A percentile compares a stretch with the other conserved stretches of the same genome.
Evolutionary conservation across 2,329 filamentous ascomycete species (phyloP).

Genomic region (Tolypocladium tropicale): DNA sequence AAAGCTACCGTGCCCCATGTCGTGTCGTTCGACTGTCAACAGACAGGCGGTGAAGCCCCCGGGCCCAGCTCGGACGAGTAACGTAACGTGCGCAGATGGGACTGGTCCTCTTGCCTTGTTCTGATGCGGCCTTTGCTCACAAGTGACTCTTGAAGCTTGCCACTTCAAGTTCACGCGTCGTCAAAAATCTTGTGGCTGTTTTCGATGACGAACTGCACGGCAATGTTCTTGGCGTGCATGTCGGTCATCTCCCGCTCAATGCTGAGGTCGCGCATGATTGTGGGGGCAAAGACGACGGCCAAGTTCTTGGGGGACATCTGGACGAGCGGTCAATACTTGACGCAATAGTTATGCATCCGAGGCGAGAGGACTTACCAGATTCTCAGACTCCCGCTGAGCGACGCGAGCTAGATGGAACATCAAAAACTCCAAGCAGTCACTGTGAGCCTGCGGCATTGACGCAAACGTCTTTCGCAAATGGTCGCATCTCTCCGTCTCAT

Average conservation of each 20-base stretch:
- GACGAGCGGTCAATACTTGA: constrained; percentile 7
- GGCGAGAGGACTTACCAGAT: constrained; percentile 50
- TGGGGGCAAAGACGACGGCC: constrained; percentile 94
- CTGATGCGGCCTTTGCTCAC: background rate
- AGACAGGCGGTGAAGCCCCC: background rate
- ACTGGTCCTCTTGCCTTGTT: background rate
- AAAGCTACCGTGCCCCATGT: background rate
- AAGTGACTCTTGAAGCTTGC: background rate
- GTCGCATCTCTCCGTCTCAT: constrained; percentile 56
- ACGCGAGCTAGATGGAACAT: constrained; percentile 89
- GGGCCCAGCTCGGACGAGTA: background rate
- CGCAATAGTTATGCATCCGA: background rate
- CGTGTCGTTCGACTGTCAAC: background rate
- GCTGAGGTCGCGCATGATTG: constrained; percentile 86
- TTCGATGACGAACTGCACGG: constrained; percentile 88
- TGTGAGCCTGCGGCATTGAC: constrained; percentile 71
- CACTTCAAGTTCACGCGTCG: constrained; percentile 21
- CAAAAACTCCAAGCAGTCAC: constrained; percentile 84
- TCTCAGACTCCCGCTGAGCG: constrained; percentile 70
- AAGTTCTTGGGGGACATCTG: constrained; percentile 95
- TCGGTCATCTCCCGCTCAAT: constrained; percentile 93
- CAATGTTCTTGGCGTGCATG: constrained; percentile 85
- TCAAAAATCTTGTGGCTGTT: constrained; percentile 75
- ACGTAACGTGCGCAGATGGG: background rate
- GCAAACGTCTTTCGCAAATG: constrained; percentile 66